Evolutionary conservation across 257 asterid genomes (phyloP).

Genomic region (Solanum medicagineum): DNA sequence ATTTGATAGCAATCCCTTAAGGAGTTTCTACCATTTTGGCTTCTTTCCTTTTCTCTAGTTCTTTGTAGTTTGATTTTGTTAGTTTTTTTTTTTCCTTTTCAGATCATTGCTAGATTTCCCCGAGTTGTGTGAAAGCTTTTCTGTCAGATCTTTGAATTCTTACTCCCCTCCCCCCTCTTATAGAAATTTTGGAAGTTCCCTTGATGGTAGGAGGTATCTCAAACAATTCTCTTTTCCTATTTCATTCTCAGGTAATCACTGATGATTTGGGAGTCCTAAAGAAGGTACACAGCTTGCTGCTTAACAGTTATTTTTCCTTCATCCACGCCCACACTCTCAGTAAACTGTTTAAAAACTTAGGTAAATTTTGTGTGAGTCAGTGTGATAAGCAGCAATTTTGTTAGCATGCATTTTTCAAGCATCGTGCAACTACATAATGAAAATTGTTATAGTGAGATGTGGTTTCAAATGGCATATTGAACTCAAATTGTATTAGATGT

Average conservation of each 20-base stretch:
- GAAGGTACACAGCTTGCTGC: conserved; percentile 44
- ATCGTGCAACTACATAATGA: not conserved
- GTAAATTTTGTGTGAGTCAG: not conserved
- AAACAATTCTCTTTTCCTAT: not conserved
- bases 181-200: not conserved
- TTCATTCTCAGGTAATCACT: conserved; percentile 51
- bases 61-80: not conserved
- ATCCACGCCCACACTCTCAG: not conserved
- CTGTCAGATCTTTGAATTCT: not conserved
- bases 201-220: not conserved
- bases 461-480: not conserved
- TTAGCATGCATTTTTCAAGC: not conserved
- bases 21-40: not conserved
- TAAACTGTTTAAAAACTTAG: not conserved
- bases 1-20: not conserved
- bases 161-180: not conserved
- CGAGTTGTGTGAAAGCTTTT: not conserved
- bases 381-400: not conserved
- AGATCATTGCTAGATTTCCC: not conserved
- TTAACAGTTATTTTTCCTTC: not conserved
- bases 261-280: conserved; percentile 81
- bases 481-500: not conserved
- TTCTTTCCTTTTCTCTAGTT: not conserved
- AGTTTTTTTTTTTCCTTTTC: not conserved
- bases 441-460: not conserved